These are phyloP conservation scores for Russula virescens DNA, from an alignment of 768 basidiomycete species.

Conservation along the genomic window DNA sequence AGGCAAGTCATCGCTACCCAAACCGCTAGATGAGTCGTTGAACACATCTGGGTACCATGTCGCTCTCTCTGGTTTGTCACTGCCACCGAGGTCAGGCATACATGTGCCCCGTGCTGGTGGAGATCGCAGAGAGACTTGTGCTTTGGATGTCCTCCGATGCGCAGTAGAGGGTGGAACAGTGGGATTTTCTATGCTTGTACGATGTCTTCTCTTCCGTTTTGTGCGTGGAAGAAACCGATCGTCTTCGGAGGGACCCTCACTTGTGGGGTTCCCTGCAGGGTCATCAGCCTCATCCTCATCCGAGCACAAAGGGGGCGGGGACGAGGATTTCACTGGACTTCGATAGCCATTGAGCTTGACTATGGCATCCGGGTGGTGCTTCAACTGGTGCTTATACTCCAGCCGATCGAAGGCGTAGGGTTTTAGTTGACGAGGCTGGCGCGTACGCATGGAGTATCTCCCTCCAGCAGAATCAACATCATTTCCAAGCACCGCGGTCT, in stretches of 20 bases:
- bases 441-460: constrained; percentile 51
- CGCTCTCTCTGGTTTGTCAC: background rate
- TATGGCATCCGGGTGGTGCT: constrained; percentile 59
- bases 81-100: background rate
- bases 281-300: background rate
- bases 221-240: background rate
- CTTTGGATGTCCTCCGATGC: background rate
- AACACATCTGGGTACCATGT: constrained; percentile 13
- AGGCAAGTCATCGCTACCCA: background rate
- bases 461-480: background rate
- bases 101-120: background rate
- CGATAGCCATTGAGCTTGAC: constrained; percentile 43
- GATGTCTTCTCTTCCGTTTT: constrained; percentile 9
- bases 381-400: constrained; percentile 47
- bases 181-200: background rate
- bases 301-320: constrained; percentile 4
- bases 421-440: constrained; percentile 50
- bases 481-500: constrained; percentile 2
- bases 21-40: constrained; percentile 6
- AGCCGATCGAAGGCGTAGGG: constrained; percentile 57
- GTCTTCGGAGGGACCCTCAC: background rate
- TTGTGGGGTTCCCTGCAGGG: background rate
- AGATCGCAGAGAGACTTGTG: background rate
- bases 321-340: constrained; percentile 21
- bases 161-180: background rate